Evolutionary conservation across 768 basidiomycete genomes (phyloP).

Genomic region (Tricholoma sp.): DNA sequence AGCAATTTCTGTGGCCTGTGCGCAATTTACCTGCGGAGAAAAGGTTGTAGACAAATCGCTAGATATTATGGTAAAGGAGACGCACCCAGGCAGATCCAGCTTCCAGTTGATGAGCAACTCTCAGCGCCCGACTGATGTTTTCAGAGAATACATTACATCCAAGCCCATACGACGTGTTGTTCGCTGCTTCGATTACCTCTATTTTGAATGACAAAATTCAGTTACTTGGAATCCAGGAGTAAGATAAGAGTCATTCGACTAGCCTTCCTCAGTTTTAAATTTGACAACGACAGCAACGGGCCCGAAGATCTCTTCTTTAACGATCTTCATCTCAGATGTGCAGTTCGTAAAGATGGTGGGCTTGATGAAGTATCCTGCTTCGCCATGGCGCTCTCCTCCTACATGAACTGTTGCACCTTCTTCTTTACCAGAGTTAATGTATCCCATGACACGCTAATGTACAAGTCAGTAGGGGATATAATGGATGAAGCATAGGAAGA

Average conservation of each 20-base stretch:
- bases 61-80: too few species aligned
- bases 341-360: slow-evolving; percentile 66
- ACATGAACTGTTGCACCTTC: slow-evolving; percentile 54
- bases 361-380: slow-evolving; percentile 43
- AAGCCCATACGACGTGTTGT: too few species aligned
- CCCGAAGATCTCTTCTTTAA: slow-evolving; percentile 43
- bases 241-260: too few species aligned
- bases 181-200: too few species aligned
- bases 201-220: too few species aligned
- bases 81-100: too few species aligned
- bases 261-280: slow-evolving; percentile 34
- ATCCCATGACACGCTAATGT: slow-evolving; percentile 51
- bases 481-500: slow-evolving; percentile 9
- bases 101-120: too few species aligned
- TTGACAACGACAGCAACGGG: slow-evolving; percentile 64
- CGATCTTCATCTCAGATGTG: too few species aligned
- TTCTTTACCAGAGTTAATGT: slow-evolving; percentile 63
- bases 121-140: too few species aligned
- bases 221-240: too few species aligned
- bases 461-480: neutral
- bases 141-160: too few species aligned
- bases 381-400: slow-evolving; percentile 49
- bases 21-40: slow-evolving; percentile 16
- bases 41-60: too few species aligned
- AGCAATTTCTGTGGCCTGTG: slow-evolving; percentile 6